These are phyloP conservation scores for Wilcoxina mikolae DNA, from an alignment of 495 filamentous ascomycete species.

Conservation along the genomic window DNA sequence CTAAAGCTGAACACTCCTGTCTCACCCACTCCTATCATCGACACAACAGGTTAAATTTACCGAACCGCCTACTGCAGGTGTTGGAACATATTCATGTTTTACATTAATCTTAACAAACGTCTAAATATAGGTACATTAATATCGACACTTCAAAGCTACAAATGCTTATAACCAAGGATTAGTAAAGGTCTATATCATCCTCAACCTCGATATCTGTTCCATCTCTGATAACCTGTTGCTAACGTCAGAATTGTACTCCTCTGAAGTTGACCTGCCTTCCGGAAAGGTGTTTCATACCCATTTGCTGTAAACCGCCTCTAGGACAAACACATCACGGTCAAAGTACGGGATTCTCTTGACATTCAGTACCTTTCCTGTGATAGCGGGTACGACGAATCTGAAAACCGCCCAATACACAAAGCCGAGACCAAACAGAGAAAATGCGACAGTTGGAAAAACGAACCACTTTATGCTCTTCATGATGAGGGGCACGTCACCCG, in stretches of 20 bases:
- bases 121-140: no score
- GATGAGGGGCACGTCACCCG: constrained; percentile 1
- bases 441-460: constrained; percentile 9
- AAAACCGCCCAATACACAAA: constrained; percentile 20
- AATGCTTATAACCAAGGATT: no score
- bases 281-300: not conserved
- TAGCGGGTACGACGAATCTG: not conserved
- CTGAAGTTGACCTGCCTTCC: not conserved
- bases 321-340: not conserved
- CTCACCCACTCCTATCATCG: no score
- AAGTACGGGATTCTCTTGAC: not conserved
- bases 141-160: no score
- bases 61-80: no score
- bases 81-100: no score
- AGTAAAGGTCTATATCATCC: not conserved
- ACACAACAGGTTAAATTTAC: no score
- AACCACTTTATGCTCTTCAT: constrained; percentile 2
- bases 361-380: not conserved
- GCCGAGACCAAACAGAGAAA: constrained; percentile 11
- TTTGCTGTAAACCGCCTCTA: not conserved
- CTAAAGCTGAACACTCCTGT: no score
- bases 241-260: not conserved
- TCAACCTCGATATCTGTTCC: not conserved
- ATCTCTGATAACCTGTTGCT: not conserved
- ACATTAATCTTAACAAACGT: no score